Evolutionary conservation across 176 grass and related monocot genomes (phyloP).

Genomic region (Zizania latifolia): DNA sequence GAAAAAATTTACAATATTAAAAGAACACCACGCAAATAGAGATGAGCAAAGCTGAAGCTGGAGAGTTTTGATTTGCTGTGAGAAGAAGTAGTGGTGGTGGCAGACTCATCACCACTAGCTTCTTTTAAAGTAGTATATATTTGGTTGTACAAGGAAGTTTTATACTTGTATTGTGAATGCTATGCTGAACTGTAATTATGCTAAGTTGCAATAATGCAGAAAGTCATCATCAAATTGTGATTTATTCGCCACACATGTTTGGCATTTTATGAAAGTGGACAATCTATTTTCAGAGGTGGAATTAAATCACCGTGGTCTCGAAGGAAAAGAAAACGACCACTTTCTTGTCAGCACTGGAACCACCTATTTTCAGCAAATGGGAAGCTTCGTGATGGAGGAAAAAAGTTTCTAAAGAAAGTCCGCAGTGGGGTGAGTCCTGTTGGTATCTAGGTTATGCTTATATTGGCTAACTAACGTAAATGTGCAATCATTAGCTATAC

Average conservation of each 20-base stretch:
- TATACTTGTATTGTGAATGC: not conserved
- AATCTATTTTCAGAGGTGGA: slow-evolving; percentile 46
- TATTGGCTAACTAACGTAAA: not conserved
- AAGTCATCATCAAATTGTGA: not conserved
- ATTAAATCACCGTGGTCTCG: slow-evolving; percentile 94
- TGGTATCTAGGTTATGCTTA: not conserved
- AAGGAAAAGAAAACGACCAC: slow-evolving; percentile 67
- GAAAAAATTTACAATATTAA: too few relatives aligned
- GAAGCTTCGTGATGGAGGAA: slow-evolving; percentile 76
- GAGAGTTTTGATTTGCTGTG: too few relatives aligned
- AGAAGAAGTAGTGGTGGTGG: too few relatives aligned
- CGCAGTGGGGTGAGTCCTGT: slow-evolving; percentile 71
- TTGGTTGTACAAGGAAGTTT: slow-evolving; percentile 2
- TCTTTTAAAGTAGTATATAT: too few relatives aligned
- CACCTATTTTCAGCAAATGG: slow-evolving; percentile 63
- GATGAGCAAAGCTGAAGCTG: too few relatives aligned
- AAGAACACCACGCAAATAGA: too few relatives aligned
- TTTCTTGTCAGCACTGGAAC: slow-evolving; percentile 64
- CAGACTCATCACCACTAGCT: too few relatives aligned
- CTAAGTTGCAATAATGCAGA: not conserved
- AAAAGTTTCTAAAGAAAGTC: slow-evolving; percentile 91
- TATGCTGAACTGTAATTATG: slow-evolving; percentile 1
- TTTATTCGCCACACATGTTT: slow-evolving; percentile 7
- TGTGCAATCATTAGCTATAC: not conserved
- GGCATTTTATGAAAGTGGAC: not conserved